Percentiles rank a stretch among this genome's conserved stretches.
phyloP scores from a whole-genome alignment of 495 filamentous ascomycete species.

The Penicillium psychrofluorescens region DNA sequence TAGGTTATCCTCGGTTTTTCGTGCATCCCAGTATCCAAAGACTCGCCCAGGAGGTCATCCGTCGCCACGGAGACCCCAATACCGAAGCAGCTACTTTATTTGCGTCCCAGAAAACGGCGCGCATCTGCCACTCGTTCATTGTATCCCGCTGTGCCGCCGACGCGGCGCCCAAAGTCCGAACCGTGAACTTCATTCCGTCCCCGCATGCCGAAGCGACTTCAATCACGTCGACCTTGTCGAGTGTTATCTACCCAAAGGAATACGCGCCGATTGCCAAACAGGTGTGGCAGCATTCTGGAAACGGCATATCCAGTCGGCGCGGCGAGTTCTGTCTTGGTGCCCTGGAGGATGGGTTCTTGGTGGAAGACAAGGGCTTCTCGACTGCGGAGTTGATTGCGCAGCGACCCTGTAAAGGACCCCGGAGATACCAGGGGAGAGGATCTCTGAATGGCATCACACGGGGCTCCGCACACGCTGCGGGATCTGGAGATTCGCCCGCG shows the following conservation, averaged over 20 bases:
- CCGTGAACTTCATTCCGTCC: constrained; percentile 59
- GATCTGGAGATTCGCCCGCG: constrained; percentile 3
- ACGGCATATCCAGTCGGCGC: constrained; percentile 84
- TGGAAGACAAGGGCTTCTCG: constrained; percentile 36
- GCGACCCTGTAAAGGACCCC: constrained; percentile 56
- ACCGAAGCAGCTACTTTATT: constrained; percentile 73
- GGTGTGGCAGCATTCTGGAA: constrained; percentile 97
- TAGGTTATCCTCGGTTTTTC: constrained; percentile 94
- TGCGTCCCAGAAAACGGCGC: constrained; percentile 59
- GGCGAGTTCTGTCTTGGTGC: constrained; percentile 79
- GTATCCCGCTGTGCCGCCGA: constrained; percentile 43
- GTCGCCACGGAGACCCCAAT: constrained; percentile 48
- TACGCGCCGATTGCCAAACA: constrained; percentile 66
- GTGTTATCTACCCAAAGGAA: constrained; percentile 62
- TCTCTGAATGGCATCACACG: constrained; percentile 28
- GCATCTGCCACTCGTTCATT: constrained; percentile 67
- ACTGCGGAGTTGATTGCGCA: constrained; percentile 23
- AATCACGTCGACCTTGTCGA: constrained; percentile 53
- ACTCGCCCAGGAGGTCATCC: constrained; percentile 62
- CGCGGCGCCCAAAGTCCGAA: constrained; percentile 42
- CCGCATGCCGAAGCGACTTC: constrained; percentile 26
- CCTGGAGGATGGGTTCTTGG: constrained; percentile 63
- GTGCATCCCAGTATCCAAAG: constrained; percentile 76
- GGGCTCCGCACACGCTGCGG: constrained; percentile 4
- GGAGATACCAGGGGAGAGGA: constrained; percentile 59